Percentiles rank a stretch among this genome's conserved stretches.
These are phyloP conservation scores for Apophysomyces variabilis DNA, from an alignment of 371 early-diverging fungal species.

Conservation along the genomic window DNA sequence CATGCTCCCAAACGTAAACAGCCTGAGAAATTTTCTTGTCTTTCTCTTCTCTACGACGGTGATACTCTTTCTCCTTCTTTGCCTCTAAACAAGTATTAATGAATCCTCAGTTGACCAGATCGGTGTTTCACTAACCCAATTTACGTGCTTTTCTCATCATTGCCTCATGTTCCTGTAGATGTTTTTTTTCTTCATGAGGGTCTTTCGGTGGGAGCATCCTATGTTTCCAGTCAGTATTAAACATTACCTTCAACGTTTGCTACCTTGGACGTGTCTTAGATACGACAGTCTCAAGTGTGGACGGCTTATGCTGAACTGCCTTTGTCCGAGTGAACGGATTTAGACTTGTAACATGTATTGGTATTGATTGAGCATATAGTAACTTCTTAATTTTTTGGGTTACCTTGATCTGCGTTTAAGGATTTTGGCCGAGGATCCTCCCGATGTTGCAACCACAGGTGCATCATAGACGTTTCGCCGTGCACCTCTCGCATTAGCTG, in stretches of 20 bases:
- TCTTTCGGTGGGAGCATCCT: conserved; percentile 57
- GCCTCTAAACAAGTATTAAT: conserved; percentile 31
- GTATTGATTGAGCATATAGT: neutral
- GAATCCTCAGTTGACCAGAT: neutral
- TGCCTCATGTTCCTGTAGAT: conserved; percentile 50
- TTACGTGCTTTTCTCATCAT: conserved; percentile 57
- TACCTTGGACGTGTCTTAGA: conserved; percentile 59
- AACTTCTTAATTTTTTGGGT: neutral
- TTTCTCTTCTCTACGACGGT: conserved; percentile 27
- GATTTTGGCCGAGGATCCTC: conserved; percentile 41
- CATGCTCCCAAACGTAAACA: conserved; percentile 44
- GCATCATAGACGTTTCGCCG: conserved; percentile 45
- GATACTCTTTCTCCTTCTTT: conserved; percentile 33
- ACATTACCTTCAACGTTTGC: neutral
- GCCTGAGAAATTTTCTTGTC: conserved; percentile 31
- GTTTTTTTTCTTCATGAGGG: conserved; percentile 53
- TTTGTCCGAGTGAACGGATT: conserved; percentile 44
- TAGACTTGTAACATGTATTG: conserved; percentile 25
- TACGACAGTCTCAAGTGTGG: conserved; percentile 48
- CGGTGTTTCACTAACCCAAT: conserved; percentile 21
- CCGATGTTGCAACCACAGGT: conserved; percentile 44
- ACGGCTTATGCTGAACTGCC: conserved; percentile 38
- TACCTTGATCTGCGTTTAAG: conserved; percentile 43
- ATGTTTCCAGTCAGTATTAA: neutral
- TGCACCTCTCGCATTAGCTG: conserved; percentile 33